phyloP scores from a whole-genome alignment of 148 eudicot species.

The Cornus controversa region DNA sequence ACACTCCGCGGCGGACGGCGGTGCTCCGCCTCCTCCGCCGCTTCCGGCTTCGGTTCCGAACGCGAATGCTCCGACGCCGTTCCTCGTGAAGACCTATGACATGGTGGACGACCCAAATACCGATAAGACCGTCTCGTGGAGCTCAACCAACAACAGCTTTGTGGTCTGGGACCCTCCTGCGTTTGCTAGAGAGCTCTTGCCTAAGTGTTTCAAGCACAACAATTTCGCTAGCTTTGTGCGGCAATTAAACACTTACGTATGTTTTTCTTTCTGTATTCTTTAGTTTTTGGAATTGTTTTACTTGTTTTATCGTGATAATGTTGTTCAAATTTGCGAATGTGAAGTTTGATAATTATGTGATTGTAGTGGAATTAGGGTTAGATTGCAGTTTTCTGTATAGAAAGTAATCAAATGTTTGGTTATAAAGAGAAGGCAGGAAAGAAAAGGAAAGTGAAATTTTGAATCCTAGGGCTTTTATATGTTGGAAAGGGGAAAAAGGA shows the following conservation, averaged over 20 bases:
- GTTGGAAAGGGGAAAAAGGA: background rate
- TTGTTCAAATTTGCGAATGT: background rate
- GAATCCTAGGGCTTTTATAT: background rate
- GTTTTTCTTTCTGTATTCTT: background rate
- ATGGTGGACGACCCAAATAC: conserved; percentile 50
- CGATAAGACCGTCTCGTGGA: conserved; percentile 34
- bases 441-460: background rate
- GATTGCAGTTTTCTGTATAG: background rate
- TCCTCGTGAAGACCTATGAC: conserved; percentile 51
- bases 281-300: background rate
- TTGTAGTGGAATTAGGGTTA: background rate
- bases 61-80: conserved; percentile 44
- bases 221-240: conserved; percentile 40
- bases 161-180: conserved; percentile 38
- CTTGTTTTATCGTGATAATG: background rate
- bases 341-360: background rate
- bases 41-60: conserved; percentile 27
- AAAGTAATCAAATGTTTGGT: background rate
- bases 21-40: background rate
- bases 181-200: conserved; percentile 29
- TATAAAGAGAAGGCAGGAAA: background rate
- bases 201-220: conserved; percentile 38
- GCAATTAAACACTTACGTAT: conserved; percentile 38
- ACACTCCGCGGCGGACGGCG: conserved; percentile 5
- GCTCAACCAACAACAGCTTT: conserved; percentile 28